Percentiles rank a stretch among this genome's conserved stretches.
phyloP scores from a whole-genome alignment of 2,329 filamentous ascomycete genomes.

The Helotiales sp. region DNA sequence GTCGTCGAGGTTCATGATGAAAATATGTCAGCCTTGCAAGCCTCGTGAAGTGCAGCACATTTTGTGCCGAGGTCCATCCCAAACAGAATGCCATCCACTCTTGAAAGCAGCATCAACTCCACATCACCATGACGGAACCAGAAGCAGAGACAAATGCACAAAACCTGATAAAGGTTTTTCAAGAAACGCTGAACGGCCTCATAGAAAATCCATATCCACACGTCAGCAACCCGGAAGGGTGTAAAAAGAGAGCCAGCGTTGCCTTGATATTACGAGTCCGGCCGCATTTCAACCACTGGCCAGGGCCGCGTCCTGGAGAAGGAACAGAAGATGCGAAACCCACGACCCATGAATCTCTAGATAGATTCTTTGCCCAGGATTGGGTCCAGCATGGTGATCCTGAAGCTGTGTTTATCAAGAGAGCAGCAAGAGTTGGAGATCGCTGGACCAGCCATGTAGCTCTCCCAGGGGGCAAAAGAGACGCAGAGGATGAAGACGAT shows the following conservation, averaged over 20 bases:
- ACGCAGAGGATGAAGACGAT: conserved; percentile 67
- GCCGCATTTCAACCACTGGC: conserved; percentile 60
- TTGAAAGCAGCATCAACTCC: background rate
- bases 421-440: conserved; percentile 67
- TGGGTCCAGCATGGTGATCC: conserved; percentile 71
- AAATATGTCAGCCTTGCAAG: conserved; percentile 6
- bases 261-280: conserved; percentile 67
- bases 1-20: background rate
- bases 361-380: conserved; percentile 64
- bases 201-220: conserved; percentile 51
- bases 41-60: conserved; percentile 1
- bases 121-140: conserved; percentile 9
- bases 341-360: conserved; percentile 49
- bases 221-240: conserved; percentile 47
- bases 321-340: conserved; percentile 31
- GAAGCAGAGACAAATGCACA: background rate
- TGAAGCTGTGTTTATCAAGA: conserved; percentile 74
- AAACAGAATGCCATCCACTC: background rate
- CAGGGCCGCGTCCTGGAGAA: conserved; percentile 37
- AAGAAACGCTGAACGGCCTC: conserved; percentile 42
- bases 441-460: conserved; percentile 74
- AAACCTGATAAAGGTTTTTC: conserved; percentile 41
- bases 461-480: conserved; percentile 69
- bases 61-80: background rate
- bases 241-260: conserved; percentile 46